Base-by-base conservation (phyloP, 129 eudicot species). In the Sambucus nigra region DNA sequence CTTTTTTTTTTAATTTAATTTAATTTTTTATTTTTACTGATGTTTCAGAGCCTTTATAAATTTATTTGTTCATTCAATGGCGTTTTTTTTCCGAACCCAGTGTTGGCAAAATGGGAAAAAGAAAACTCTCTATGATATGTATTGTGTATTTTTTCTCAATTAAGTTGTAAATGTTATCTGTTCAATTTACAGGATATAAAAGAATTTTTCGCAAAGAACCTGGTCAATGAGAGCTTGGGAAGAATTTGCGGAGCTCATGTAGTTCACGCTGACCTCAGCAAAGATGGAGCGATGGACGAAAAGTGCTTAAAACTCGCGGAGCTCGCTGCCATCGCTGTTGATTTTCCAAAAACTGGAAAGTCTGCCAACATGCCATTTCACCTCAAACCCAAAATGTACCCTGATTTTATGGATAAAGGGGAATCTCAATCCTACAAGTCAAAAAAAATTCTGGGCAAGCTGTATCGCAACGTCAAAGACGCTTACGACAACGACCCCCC, bases 171-270 rank as follows among this genome's bases (percentile, higher is more conserved):
- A 13, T 11, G 16, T 45, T 24, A 0, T 7, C 44, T 18, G 46
- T 54, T 46, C 25, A 2, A 9, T 63, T 17, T 68, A 23, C 82
- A 84, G 94, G 94, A 84, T 57, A 80, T 84, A 29, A 74, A 76
- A 2, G 73, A 80, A 0, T 80, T 84, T 51, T 84, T 80, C 73
- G 57, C 85, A 0, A 64, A 31, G 64, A 84, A 77, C 69, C 74
- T 84, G 80, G 86, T 80, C n/a, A 76, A 72, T 21, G 89, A 84
- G 35, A 84, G 64, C 32, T 80, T 84, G 7, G 94, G 94, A 7
- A 32, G 82, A 25, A 84, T 84, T 2, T 84, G 94, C 79, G 80
- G 80, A 24, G 94, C 94, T 10, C 94, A 84, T 25, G 88, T 84
- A 28, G 94, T 84, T 60, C 88, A 76, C 47, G 88, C 94, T 19